phyloP scores from a whole-genome alignment of 1,139 yeast genomes.

The Geotrichum fermentans region DNA sequence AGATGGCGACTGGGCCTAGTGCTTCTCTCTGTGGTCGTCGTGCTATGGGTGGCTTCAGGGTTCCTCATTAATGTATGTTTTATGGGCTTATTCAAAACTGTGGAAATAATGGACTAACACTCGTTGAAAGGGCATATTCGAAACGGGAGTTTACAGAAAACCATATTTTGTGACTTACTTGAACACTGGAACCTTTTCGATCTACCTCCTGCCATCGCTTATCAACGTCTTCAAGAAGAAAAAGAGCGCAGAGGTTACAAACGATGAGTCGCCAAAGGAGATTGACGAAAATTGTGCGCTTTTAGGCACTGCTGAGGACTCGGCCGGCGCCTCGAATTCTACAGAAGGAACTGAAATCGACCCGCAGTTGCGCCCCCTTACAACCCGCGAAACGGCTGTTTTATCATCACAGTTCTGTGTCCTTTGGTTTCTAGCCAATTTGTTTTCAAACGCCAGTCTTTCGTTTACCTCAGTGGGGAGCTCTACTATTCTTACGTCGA shows the following conservation, averaged over 20 bases:
- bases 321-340: slow-evolving; percentile 1
- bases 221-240: slow-evolving; percentile 10
- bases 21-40: slow-evolving; percentile 66
- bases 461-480: slow-evolving; percentile 88
- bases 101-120: too few species aligned
- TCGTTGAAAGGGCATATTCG: slow-evolving; percentile 45
- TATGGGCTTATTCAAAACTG: slow-evolving; percentile 41
- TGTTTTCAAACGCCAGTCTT: slow-evolving; percentile 81
- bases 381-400: slow-evolving; percentile 39
- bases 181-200: slow-evolving; percentile 76
- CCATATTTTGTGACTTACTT: slow-evolving; percentile 93
- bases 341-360: not conserved
- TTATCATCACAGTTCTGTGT: slow-evolving; percentile 77
- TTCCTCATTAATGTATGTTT: slow-evolving; percentile 37
- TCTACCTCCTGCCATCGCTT: slow-evolving; percentile 62
- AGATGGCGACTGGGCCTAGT: slow-evolving; percentile 72
- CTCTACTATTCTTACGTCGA: slow-evolving; percentile 86
- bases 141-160: slow-evolving; percentile 65
- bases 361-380: slow-evolving; percentile 21
- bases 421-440: slow-evolving; percentile 85
- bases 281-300: not conserved
- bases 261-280: not conserved
- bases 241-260: not conserved
- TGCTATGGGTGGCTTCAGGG: slow-evolving; percentile 85
- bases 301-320: slow-evolving; percentile 5